phyloP scores from a whole-genome alignment of 208 protist species.

The Histomonas meleagridis region DNA sequence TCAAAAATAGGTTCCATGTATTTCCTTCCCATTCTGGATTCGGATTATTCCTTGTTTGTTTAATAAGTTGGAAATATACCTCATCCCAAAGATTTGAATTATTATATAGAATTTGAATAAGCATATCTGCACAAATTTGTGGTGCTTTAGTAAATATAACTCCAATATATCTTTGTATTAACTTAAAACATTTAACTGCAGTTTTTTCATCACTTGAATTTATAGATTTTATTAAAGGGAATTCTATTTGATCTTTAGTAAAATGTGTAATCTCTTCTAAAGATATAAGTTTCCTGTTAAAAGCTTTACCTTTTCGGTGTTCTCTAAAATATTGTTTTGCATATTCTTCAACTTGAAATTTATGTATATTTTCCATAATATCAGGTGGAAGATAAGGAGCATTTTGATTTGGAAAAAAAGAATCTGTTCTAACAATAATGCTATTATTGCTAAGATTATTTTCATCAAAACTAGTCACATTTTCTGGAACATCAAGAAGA shows the following conservation, averaged over 20 bases:
- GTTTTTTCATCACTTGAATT: neutral
- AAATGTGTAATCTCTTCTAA: neutral
- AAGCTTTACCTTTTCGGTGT: neutral
- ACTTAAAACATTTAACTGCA: neutral
- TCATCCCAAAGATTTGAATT: neutral
- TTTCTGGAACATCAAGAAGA: too few relatives aligned
- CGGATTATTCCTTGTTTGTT: constrained; percentile 14
- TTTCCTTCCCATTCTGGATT: neutral
- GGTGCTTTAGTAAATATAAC: neutral
- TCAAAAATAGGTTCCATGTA: neutral
- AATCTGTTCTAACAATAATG: too few relatives aligned
- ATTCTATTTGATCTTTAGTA: neutral
- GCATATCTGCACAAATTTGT: too few relatives aligned
- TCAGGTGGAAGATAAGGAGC: too few relatives aligned
- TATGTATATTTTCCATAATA: neutral
- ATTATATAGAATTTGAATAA: neutral
- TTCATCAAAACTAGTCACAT: too few relatives aligned
- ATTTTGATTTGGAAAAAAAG: too few relatives aligned
- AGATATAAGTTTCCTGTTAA: neutral
- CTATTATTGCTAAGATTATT: too few relatives aligned
- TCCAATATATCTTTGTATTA: neutral
- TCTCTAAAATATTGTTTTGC: neutral
- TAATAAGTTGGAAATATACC: neutral
- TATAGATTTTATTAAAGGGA: neutral
- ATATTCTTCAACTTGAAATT: neutral